A percentile compares a stretch with the other conserved stretches of the same genome.
Evolutionary conservation across 345 rosid genomes (phyloP).

Genomic region (Gossypium arboreum): DNA sequence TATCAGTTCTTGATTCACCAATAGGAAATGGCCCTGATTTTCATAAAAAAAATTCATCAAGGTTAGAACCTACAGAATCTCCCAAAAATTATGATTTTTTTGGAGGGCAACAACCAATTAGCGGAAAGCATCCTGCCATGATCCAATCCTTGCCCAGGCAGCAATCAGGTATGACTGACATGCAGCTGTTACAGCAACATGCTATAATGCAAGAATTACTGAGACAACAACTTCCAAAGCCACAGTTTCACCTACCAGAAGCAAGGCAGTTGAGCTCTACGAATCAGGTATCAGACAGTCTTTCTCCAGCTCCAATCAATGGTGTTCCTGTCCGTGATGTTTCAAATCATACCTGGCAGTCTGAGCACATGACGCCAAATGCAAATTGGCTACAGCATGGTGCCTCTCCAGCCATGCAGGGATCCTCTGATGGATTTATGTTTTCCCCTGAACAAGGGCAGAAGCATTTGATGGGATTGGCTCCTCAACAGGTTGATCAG

Average conservation of each 20-base stretch:
- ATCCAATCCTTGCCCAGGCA: slow-evolving; percentile 67
- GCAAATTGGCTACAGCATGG: slow-evolving; percentile 50
- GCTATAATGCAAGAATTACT: slow-evolving; percentile 71
- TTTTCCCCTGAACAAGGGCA: slow-evolving; percentile 62
- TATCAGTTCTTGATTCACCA: slow-evolving; percentile 43
- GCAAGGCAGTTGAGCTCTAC: slow-evolving; percentile 44
- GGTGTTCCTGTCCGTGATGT: slow-evolving; percentile 61
- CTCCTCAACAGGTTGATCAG: slow-evolving; percentile 58
- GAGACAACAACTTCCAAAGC: slow-evolving; percentile 59
- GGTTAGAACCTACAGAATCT: slow-evolving; percentile 54
- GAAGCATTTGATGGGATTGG: slow-evolving; percentile 39
- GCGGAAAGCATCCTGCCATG: slow-evolving; percentile 52
- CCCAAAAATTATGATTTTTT: slow-evolving; percentile 67
- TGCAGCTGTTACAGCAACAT: slow-evolving; percentile 79
- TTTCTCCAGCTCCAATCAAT: slow-evolving; percentile 45
- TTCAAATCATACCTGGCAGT: slow-evolving; percentile 54
- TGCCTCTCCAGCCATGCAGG: slow-evolving; percentile 48
- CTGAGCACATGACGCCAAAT: slow-evolving; percentile 50
- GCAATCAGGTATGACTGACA: slow-evolving; percentile 62
- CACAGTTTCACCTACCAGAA: slow-evolving; percentile 52
- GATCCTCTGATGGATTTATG: slow-evolving; percentile 52
- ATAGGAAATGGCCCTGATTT: slow-evolving; percentile 42
- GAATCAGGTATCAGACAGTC: slow-evolving; percentile 39
- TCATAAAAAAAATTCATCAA: slow-evolving; percentile 37
- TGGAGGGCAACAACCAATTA: slow-evolving; percentile 63